Conservation (phyloP, 1,284 basidiomycete species). For the Mrakiaceae sp. region DNA sequence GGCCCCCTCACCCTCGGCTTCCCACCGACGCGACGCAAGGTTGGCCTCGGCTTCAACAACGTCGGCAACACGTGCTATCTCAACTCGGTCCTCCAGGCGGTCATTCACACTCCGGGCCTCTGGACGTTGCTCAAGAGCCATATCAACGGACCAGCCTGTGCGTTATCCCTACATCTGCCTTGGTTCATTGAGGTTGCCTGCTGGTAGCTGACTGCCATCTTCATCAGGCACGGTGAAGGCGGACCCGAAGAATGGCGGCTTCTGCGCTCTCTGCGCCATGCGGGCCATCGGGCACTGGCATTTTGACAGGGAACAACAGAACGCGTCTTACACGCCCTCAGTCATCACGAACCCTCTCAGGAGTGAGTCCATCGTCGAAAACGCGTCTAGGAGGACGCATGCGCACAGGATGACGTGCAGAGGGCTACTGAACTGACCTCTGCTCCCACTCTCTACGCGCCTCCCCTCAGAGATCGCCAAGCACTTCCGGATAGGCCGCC, state of each 20-base stretch:
- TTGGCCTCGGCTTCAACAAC: conserved; percentile 59
- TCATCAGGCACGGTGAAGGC: neutral
- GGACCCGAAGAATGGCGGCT: neutral
- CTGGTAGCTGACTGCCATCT: neutral
- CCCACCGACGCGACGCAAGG: neutral
- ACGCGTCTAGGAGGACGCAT: no score
- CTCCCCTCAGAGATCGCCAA: conserved; percentile 65
- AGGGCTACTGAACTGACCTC: neutral
- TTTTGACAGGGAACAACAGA: no score
- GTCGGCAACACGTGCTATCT: conserved; percentile 96
- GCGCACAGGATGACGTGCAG: neutral
- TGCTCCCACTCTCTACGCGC: neutral
- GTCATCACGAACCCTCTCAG: conserved; percentile 55
- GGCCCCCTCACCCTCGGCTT: conserved; percentile 2
- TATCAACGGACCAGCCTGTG: neutral
- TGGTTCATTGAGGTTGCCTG: neutral
- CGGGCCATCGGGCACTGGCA: neutral
- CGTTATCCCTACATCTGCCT: neutral
- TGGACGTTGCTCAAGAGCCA: conserved; percentile 32
- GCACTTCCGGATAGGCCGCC: conserved; percentile 76
- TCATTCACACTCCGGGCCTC: conserved; percentile 87
- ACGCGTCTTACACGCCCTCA: conserved; percentile 41
- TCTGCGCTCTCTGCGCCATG: conserved; percentile 15
- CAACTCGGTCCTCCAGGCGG: conserved; percentile 88
- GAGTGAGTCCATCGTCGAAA: conserved; percentile 40